Evolutionary conservation across 176 grass and related monocot species (phyloP), one percentile per base, ranked within the genome.

Genomic region (Bonia amplexicaulis): DNA sequence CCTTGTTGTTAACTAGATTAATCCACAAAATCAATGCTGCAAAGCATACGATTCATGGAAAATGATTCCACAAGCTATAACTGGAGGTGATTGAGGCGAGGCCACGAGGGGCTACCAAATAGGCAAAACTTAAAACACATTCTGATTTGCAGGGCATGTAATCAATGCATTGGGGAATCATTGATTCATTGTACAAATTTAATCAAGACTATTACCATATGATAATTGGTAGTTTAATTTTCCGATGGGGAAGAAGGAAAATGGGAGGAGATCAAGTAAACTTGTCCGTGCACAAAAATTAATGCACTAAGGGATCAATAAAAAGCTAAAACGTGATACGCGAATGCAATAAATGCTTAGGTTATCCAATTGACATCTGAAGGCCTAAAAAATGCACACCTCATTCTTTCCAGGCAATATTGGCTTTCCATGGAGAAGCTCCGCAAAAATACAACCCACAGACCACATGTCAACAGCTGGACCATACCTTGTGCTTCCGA

Each of bases 401-500:
- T 99, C 96, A 62, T 96, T 99, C 81, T 99, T 99, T 89, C 96
- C 93, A 6, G 90, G 90, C 70, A 99, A 87, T 84, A 99, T 94
- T 87, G 93, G 96, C 77, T 94, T 99, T 70, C 93, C 91, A 84
- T 96, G 83, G 48, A 99, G 88, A 72, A 99, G 92, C 85, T 99
- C 96, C 12, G 93, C 96, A 87, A 96, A 98, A 89, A 99, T 96
- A 75, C 96, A 96, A 63, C 93, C 93, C 42, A 99, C 93, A 67
- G 93, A 99, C 93, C 96, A 99, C 91, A 96, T 99, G 84, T 99
- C 93, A 84, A 96, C 93, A 14, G 93, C 88, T 48, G 93, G 91
- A 81, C 96, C 96, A 68, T 96, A 99, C 66, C 85, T 99, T 42
- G 91, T 94, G 86, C 91, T 93, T 81, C 96, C 96, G 15, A 99